Conservation (phyloP, 257 asterid genomes). For the Gentiana dahurica region DNA sequence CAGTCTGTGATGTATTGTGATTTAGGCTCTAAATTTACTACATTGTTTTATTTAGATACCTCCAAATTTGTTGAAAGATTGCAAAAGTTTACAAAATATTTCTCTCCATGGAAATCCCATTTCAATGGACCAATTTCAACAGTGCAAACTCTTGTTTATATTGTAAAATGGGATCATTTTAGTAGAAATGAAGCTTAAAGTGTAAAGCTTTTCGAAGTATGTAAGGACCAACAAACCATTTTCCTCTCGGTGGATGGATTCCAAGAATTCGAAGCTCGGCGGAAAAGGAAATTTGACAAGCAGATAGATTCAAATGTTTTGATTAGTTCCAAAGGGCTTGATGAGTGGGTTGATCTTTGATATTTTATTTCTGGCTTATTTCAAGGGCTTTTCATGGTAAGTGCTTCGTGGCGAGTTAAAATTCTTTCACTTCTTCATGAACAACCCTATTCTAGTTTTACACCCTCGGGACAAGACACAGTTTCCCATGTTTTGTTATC, state of each 20-base stretch:
- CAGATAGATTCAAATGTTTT: slow-evolving; percentile 86
- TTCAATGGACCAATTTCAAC: too few relatives aligned
- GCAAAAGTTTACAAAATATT: too few relatives aligned
- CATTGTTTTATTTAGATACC: too few relatives aligned
- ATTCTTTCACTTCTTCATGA: background rate
- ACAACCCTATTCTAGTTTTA: background rate
- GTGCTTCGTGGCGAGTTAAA: background rate
- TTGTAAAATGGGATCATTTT: too few relatives aligned
- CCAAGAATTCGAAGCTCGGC: slow-evolving; percentile 71
- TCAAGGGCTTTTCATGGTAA: slow-evolving; percentile 2
- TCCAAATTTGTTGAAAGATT: too few relatives aligned
- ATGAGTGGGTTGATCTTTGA: slow-evolving; percentile 86
- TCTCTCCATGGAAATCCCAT: too few relatives aligned
- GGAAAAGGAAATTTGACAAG: slow-evolving; percentile 86
- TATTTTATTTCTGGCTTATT: background rate
- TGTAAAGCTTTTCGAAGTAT: background rate
- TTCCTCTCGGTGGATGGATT: slow-evolving; percentile 69
- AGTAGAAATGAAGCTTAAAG: background rate
- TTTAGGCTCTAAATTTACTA: too few relatives aligned
- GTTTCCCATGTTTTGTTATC: too few relatives aligned
- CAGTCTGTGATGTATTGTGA: too few relatives aligned
- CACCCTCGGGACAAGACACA: too few relatives aligned
- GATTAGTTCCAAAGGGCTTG: slow-evolving; percentile 91
- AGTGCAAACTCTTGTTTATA: too few relatives aligned
- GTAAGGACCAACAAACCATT: background rate